A percentile compares a stretch with the other conserved stretches of the same genome.
Conservation (phyloP, 495 filamentous ascomycete species). For the Penicillium goetzii region DNA sequence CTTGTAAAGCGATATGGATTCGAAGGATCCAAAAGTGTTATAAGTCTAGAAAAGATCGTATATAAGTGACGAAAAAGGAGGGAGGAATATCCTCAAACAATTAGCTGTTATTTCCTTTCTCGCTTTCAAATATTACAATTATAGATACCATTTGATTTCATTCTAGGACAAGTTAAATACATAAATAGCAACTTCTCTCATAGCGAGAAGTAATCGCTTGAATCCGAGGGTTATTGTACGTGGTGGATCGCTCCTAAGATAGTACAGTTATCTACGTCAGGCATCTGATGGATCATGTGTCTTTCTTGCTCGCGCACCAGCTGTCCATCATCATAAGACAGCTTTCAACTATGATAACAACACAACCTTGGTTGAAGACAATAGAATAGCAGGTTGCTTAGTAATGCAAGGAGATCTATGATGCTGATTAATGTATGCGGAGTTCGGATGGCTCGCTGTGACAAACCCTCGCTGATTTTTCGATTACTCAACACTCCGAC, state of each 20-base stretch:
- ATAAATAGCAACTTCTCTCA: background rate
- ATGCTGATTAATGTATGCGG: background rate
- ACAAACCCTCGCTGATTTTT: slow-evolving; percentile 10
- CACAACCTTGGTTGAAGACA: background rate
- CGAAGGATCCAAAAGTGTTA: no score
- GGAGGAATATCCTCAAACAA: no score
- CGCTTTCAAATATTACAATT: background rate
- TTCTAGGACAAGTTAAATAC: background rate
- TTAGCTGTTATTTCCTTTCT: background rate
- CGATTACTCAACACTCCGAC: slow-evolving; percentile 30
- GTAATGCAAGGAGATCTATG: background rate
- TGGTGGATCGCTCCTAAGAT: no score
- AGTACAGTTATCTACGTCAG: no score
- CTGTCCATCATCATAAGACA: background rate
- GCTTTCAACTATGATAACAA: background rate
- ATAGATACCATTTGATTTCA: background rate
- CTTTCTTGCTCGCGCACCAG: background rate
- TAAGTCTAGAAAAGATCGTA: no score
- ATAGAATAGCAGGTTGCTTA: background rate
- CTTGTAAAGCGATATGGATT: background rate
- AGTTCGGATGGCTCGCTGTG: background rate
- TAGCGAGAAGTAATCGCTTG: background rate
- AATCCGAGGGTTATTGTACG: no score
- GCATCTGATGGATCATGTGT: background rate
- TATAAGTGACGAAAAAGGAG: no score